A percentile compares a stretch with the other conserved stretches of the same genome.
Conservation (phyloP, 2,329 filamentous ascomycete genomes). For the Periconia macrospinosa region DNA sequence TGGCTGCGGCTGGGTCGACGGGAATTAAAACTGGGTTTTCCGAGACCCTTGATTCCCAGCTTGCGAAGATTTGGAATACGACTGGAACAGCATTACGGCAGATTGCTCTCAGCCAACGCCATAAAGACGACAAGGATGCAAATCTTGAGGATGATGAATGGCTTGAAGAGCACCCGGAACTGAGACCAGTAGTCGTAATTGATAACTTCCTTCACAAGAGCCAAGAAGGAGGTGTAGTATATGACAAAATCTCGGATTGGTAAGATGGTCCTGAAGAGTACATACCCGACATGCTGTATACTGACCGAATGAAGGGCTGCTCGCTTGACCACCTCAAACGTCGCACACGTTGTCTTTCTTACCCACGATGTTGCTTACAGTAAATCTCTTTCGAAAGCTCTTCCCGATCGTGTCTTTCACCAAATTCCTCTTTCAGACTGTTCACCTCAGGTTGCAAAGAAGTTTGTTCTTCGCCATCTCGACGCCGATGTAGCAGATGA, state of each 20-base stretch:
- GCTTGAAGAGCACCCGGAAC: slow-evolving; percentile 85
- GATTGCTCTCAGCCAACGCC: slow-evolving; percentile 70
- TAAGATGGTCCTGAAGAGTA: slow-evolving; percentile 13
- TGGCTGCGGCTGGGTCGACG: slow-evolving; percentile 90
- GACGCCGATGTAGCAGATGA: slow-evolving; percentile 53
- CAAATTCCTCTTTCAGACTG: slow-evolving; percentile 85
- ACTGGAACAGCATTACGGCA: slow-evolving; percentile 77
- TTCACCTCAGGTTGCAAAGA: slow-evolving; percentile 79
- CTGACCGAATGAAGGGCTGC: slow-evolving; percentile 58
- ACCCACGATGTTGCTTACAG: slow-evolving; percentile 87
- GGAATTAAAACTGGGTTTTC: slow-evolving; percentile 94
- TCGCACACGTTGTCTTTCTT: slow-evolving; percentile 92
- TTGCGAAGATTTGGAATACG: slow-evolving; percentile 87
- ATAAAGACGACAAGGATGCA: slow-evolving; percentile 73
- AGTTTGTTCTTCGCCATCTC: slow-evolving; percentile 84
- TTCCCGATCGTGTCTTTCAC: slow-evolving; percentile 89
- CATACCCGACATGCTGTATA: slow-evolving; percentile 36
- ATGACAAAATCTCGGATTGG: slow-evolving; percentile 72
- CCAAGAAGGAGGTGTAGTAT: slow-evolving; percentile 50
- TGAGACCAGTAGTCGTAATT: slow-evolving; percentile 79
- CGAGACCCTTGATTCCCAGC: slow-evolving; percentile 85
- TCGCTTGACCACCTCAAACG: slow-evolving; percentile 77
- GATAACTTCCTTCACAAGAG: slow-evolving; percentile 88
- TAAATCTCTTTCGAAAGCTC: slow-evolving; percentile 81
- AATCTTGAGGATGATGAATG: slow-evolving; percentile 80